phyloP scores from a whole-genome alignment of 2,329 filamentous ascomycete genomes.

The Colletotrichum sp. region DNA sequence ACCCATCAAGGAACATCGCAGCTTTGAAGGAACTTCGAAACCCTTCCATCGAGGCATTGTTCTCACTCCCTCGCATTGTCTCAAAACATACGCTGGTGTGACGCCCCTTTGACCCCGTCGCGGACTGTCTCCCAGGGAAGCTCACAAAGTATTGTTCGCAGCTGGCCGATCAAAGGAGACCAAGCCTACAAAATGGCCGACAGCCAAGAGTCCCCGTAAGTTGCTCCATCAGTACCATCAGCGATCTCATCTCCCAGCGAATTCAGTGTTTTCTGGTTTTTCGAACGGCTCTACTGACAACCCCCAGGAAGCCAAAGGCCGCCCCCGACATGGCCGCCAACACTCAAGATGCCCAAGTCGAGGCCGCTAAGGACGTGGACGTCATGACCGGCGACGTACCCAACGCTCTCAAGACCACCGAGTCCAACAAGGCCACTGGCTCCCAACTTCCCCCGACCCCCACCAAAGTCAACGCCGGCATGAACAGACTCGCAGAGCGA shows the following conservation, averaged over 20 bases:
- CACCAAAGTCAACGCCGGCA: neutral
- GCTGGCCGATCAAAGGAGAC: neutral
- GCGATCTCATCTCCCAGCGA: neutral
- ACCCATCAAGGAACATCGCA: neutral
- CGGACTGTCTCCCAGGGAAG: neutral
- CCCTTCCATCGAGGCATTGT: neutral
- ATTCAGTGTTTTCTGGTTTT: too few relatives aligned
- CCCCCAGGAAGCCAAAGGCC: neutral
- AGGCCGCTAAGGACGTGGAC: neutral
- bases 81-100: neutral
- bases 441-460: rapidly evolving
- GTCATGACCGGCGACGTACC: neutral
- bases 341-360: neutral
- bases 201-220: neutral
- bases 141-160: neutral
- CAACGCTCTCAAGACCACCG: neutral
- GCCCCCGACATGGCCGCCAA: neutral
- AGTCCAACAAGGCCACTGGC: neutral
- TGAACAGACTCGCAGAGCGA: neutral
- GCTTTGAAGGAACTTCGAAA: neutral
- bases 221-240: neutral
- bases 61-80: neutral
- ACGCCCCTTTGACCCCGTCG: neutral
- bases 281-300: neutral
- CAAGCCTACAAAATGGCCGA: neutral